These are phyloP conservation scores for Aspergillus sp. DNA, from an alignment of 2,329 filamentous ascomycete species.

Conservation along the genomic window DNA sequence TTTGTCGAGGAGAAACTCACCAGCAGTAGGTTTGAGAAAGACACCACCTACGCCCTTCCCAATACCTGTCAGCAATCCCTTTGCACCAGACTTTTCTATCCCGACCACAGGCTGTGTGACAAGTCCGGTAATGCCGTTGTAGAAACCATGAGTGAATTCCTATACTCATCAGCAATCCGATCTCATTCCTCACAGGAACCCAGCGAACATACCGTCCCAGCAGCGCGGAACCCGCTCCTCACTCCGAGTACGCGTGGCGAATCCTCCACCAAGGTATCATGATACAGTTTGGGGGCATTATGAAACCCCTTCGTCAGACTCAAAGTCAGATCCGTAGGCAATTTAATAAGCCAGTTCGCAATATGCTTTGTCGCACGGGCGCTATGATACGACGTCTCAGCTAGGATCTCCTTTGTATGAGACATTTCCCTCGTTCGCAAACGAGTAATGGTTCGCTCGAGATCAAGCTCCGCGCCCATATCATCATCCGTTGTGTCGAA, in stretches of 20 bases:
- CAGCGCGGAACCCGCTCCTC: constrained; percentile 73
- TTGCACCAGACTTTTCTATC: constrained; percentile 63
- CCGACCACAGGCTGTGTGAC: constrained; percentile 75
- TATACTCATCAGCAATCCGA: constrained; percentile 21
- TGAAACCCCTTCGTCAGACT: constrained; percentile 83
- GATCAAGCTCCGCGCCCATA: constrained; percentile 9
- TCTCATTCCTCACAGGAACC: not conserved
- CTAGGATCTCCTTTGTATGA: constrained; percentile 12
- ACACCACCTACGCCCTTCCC: constrained; percentile 82
- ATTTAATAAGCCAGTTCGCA: constrained; percentile 72
- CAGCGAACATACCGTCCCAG: constrained; percentile 59
- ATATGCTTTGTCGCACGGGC: constrained; percentile 71
- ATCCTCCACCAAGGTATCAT: constrained; percentile 79
- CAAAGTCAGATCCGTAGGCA: constrained; percentile 81
- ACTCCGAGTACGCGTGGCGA: constrained; percentile 77
- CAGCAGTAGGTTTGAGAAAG: constrained; percentile 78
- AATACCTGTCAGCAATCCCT: constrained; percentile 74
- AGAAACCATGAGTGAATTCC: constrained; percentile 75
- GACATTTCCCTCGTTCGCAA: constrained; percentile 8
- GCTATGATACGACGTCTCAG: constrained; percentile 66
- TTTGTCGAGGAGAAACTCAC: constrained; percentile 45
- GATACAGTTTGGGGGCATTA: constrained; percentile 82
- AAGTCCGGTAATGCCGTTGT: constrained; percentile 78
- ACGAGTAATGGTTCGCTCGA: constrained; percentile 16
- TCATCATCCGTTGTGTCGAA: not conserved